Evolutionary conservation across 129 eudicot species (phyloP), one percentile per base, ranked within the genome.

Genomic region (Flaveria linearis): DNA sequence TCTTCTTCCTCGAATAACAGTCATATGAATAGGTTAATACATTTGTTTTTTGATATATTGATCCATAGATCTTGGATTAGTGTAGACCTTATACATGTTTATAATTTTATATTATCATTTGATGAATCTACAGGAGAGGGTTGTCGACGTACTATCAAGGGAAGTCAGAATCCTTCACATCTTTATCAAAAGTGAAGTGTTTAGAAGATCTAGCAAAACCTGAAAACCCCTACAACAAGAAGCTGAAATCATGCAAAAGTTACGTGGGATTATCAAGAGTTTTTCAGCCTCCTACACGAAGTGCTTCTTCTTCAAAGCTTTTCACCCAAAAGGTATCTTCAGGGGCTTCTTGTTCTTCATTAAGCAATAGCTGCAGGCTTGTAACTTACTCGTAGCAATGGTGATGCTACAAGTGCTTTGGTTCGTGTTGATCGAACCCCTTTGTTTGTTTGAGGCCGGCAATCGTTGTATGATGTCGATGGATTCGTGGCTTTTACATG

Each of bases 181-280:
- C 84, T 52, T 79, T 91, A 67, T 68, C 87, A 52, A 76, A 83
- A 26, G 91, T 88, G 81, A 52, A 47, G 22, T 62, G 89, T 77
- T 79, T 91, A 71, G 89, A 88, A 63, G 91, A 91, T 72, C 86
- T 91, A 14, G 93, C 84, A 12, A 91, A 91, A 39, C 91, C 91
- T 1, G 93, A 88, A 63, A 86, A 88, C 69, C 96, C 96, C 1
- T 84, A 75, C 75, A 88, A 86, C 73, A 91, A 84, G 81, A 91
- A 68, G 84, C 82, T 91, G 52, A 91, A 88, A 76, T 81, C 86
- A 4, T 85, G 93, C 85, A 82, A 81, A 84, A 87, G 92, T 67
- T 86, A 90, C 45, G 76, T 68, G 11, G 84, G 74, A 13, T 72
- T 84, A 22, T 80, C 87, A 39, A 36, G 66, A 69, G 49, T 77